Evolutionary conservation across 1,284 basidiomycete genomes (phyloP).

Genomic region (Tilletia setariae): DNA sequence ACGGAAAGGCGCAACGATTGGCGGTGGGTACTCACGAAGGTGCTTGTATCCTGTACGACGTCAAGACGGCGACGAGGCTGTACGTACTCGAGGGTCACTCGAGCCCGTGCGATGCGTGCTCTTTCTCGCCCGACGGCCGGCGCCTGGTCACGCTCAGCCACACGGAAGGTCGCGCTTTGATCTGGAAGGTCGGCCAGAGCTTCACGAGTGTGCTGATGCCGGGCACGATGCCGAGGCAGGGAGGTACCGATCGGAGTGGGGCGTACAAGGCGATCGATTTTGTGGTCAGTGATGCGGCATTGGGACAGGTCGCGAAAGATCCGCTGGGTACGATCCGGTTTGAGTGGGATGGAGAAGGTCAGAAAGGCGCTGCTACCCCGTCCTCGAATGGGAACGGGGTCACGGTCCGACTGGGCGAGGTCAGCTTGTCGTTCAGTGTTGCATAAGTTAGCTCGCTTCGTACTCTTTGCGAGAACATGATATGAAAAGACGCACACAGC

Average conservation of each 20-base stretch:
- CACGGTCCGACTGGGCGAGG: background rate
- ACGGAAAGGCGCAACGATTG: conserved; percentile 76
- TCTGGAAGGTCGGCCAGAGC: conserved; percentile 55
- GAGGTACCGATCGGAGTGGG: conserved; percentile 56
- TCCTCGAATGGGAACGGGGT: background rate
- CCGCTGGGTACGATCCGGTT: conserved; percentile 13
- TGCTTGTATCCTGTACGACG: conserved; percentile 79
- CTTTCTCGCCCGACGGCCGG: conserved; percentile 85
- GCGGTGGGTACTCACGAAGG: conserved; percentile 93
- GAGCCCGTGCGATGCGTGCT: conserved; percentile 27
- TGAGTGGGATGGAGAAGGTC: conserved; percentile 7
- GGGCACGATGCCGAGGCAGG: conserved; percentile 86
- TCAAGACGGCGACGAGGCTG: conserved; percentile 88
- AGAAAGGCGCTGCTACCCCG: background rate
- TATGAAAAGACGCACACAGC: background rate
- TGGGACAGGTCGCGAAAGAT: background rate
- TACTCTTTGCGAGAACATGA: too few relatives aligned
- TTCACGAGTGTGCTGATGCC: conserved; percentile 65
- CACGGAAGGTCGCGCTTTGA: conserved; percentile 64
- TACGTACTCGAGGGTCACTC: conserved; percentile 87
- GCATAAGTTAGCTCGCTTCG: background rate
- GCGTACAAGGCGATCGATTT: conserved; percentile 51
- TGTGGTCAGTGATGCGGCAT: conserved; percentile 19
- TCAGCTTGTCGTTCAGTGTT: conserved; percentile 8
- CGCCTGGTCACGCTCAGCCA: conserved; percentile 82